These are phyloP conservation scores for Fonsecaea multimorphosa DNA, from an alignment of 2,329 filamentous ascomycete species.

Conservation along the genomic window DNA sequence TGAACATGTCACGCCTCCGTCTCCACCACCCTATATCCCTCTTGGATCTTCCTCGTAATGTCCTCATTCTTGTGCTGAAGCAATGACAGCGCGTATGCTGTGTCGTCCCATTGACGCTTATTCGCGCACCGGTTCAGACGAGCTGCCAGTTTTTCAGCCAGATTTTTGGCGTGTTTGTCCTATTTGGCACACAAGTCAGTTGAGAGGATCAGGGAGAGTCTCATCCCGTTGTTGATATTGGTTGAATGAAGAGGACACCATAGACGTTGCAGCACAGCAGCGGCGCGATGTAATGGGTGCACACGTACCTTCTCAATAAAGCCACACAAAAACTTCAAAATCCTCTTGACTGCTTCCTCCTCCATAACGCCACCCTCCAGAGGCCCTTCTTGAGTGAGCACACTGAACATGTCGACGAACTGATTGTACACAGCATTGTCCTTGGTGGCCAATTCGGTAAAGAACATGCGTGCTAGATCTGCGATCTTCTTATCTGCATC, in stretches of 20 bases:
- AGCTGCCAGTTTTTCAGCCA: conserved; percentile 89
- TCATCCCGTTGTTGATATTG: not conserved
- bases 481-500: conserved; percentile 94
- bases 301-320: conserved; percentile 91
- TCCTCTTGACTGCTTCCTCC: conserved; percentile 83
- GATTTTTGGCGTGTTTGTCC: conserved; percentile 97
- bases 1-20: conserved; percentile 57
- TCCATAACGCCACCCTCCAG: conserved; percentile 59
- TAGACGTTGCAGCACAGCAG: too few relatives aligned
- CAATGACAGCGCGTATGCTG: conserved; percentile 86
- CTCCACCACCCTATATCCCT: conserved; percentile 67
- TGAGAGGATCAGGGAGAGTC: not conserved
- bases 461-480: conserved; percentile 96
- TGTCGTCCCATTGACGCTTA: conserved; percentile 96
- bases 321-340: conserved; percentile 89
- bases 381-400: conserved; percentile 80
- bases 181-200: conserved; percentile 46
- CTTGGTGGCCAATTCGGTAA: conserved; percentile 94
- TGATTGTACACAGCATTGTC: conserved; percentile 99
- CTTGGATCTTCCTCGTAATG: conserved; percentile 50
- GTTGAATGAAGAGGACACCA: not conserved
- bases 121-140: conserved; percentile 84
- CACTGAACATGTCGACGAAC: conserved; percentile 98
- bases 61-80: conserved; percentile 72
- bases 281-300: not conserved